phyloP scores from a whole-genome alignment of 2,329 filamentous ascomycete species.

The Cladophialophora carrionii region DNA sequence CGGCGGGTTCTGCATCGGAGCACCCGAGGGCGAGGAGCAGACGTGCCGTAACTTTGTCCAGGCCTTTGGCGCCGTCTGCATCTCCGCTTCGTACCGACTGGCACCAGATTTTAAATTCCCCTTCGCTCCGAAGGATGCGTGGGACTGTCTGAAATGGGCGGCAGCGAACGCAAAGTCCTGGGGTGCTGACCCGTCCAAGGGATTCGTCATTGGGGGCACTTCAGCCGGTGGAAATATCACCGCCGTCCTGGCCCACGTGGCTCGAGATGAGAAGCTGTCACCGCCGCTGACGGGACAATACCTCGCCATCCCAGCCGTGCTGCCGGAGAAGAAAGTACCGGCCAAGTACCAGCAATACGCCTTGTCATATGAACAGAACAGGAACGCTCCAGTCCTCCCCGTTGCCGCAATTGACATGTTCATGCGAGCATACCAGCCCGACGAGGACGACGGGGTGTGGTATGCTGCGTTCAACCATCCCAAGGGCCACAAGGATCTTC shows the following conservation, averaged over 20 bases:
- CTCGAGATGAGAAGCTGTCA: conserved; percentile 43
- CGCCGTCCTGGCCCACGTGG: conserved; percentile 44
- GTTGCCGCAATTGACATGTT: conserved; percentile 39
- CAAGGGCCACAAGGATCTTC: conserved; percentile 40
- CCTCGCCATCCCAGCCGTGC: conserved; percentile 49
- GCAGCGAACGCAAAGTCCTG: conserved; percentile 45
- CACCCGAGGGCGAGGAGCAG: conserved; percentile 37
- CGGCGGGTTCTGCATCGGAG: conserved; percentile 40
- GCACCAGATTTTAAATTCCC: conserved; percentile 38
- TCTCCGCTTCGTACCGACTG: conserved; percentile 35
- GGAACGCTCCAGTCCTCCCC: conserved; percentile 45
- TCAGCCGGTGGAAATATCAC: conserved; percentile 51
- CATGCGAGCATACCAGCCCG: conserved; percentile 34
- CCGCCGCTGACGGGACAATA: conserved; percentile 54
- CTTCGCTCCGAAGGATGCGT: conserved; percentile 35
- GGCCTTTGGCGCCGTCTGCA: conserved; percentile 35
- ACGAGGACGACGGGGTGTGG: conserved; percentile 31
- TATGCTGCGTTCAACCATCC: conserved; percentile 33
- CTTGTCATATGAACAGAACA: conserved; percentile 48
- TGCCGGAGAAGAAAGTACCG: conserved; percentile 42
- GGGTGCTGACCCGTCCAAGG: conserved; percentile 49
- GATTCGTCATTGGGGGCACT: conserved; percentile 56
- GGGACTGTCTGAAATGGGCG: conserved; percentile 38
- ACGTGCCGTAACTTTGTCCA: conserved; percentile 35
- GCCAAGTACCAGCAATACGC: conserved; percentile 45